A percentile compares a stretch with the other conserved stretches of the same genome.
Evolutionary conservation across 345 rosid species (phyloP).

Genomic region (Ceriops tagal): DNA sequence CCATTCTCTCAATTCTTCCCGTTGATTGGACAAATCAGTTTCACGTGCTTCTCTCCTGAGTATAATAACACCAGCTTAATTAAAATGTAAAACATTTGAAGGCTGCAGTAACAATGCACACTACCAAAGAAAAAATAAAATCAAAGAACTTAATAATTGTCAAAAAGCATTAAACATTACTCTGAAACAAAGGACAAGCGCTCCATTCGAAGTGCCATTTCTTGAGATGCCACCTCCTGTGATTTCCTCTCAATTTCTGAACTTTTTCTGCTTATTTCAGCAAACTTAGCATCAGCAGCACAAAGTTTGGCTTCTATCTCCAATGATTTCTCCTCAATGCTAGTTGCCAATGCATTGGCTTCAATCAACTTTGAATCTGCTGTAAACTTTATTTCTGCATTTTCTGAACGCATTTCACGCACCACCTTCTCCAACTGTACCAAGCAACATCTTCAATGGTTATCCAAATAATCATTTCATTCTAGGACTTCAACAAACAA

Average conservation of each 20-base stretch:
- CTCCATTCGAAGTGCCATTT: slow-evolving; percentile 60
- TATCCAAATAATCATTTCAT: slow-evolving; percentile 6
- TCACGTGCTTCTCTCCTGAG: slow-evolving; percentile 77
- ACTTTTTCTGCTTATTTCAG: slow-evolving; percentile 83
- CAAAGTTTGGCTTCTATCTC: slow-evolving; percentile 78
- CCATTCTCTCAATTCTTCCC: slow-evolving; percentile 95
- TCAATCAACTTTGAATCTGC: slow-evolving; percentile 89
- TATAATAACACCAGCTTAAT: slow-evolving; percentile 4
- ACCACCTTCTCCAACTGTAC: slow-evolving; percentile 80
- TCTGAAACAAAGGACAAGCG: slow-evolving; percentile 68
- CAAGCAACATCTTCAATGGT: slow-evolving; percentile 11
- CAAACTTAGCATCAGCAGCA: slow-evolving; percentile 86
- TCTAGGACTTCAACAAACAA: too few relatives aligned
- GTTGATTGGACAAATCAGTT: slow-evolving; percentile 62
- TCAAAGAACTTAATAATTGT: background rate
- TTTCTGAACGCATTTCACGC: slow-evolving; percentile 78
- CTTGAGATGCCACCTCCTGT: slow-evolving; percentile 69
- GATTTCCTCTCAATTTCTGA: slow-evolving; percentile 76
- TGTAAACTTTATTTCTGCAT: slow-evolving; percentile 84
- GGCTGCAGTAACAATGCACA: background rate
- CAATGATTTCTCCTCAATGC: slow-evolving; percentile 78
- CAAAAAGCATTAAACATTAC: slow-evolving; percentile 42
- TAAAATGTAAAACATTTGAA: slow-evolving; percentile 8
- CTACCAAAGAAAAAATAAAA: background rate
- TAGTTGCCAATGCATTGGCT: slow-evolving; percentile 71